Conservation (phyloP, 495 filamentous ascomycete species). For the Neurospora sp. region DNA sequence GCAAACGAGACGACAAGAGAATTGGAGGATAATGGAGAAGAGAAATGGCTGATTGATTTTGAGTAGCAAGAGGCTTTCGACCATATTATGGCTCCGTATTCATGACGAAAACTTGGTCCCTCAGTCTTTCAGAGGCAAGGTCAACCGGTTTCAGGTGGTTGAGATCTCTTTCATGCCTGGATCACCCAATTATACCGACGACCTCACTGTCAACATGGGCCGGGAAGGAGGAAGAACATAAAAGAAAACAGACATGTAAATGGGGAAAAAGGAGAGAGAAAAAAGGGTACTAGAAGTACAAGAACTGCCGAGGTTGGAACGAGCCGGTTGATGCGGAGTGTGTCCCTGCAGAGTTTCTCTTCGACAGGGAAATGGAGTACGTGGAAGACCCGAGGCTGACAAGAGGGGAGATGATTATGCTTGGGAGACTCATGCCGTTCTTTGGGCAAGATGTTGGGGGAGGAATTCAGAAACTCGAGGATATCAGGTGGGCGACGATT, state of each 20-base stretch:
- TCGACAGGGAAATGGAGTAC: no score
- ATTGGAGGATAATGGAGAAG: neutral
- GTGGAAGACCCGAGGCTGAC: no score
- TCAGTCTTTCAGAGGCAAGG: neutral
- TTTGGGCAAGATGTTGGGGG: no score
- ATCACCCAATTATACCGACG: neutral
- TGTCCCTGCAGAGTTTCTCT: no score
- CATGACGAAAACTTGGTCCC: neutral
- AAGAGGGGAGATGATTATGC: no score
- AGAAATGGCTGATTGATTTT: conserved; percentile 11
- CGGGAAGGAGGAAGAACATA: neutral
- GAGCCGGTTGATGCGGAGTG: no score
- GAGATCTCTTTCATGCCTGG: neutral
- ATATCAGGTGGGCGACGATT: no score
- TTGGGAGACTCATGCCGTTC: no score
- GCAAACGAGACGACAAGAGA: neutral
- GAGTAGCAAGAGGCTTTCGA: neutral
- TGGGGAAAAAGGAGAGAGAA: no score
- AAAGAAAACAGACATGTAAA: neutral
- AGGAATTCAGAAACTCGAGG: no score
- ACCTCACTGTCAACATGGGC: neutral
- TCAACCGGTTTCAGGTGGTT: neutral
- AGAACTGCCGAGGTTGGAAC: no score
- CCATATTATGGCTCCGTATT: neutral
- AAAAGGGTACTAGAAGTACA: no score